phyloP scores from a whole-genome alignment of 495 filamentous ascomycete genomes.

The Daldinia loculata region DNA sequence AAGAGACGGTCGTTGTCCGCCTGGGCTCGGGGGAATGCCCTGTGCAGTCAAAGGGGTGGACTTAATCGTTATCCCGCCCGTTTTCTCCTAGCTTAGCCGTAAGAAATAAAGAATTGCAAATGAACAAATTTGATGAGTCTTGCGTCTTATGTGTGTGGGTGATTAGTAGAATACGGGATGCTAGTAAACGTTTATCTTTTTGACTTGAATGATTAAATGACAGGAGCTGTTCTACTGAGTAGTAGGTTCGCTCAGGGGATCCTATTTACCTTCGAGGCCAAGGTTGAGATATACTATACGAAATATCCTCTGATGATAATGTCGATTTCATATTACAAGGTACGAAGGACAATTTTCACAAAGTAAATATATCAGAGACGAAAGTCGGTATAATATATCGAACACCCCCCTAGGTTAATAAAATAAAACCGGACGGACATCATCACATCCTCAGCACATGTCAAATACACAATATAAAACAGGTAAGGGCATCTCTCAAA shows the following conservation, averaged over 20 bases:
- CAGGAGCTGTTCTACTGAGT: too few species aligned
- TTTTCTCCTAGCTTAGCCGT: constrained; percentile 40
- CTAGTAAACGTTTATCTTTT: too few species aligned
- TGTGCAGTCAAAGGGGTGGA: constrained; percentile 71
- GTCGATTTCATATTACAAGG: too few species aligned
- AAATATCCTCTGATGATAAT: too few species aligned
- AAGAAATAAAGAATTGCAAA: constrained; percentile 1
- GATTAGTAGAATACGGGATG: neutral
- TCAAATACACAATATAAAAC: neutral
- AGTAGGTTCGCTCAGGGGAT: too few species aligned
- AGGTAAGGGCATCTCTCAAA: constrained; percentile 10
- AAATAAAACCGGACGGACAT: neutral
- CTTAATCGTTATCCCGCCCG: constrained; percentile 63
- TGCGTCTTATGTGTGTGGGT: neutral
- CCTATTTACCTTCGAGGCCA: too few species aligned
- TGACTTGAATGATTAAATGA: too few species aligned
- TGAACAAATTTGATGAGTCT: neutral
- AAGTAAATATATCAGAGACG: neutral
- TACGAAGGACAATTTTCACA: too few species aligned
- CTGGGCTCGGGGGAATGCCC: constrained; percentile 82
- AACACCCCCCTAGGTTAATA: neutral
- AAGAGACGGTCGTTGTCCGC: constrained; percentile 54
- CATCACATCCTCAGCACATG: neutral
- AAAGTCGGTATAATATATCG: neutral
- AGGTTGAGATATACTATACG: too few species aligned